A percentile compares a stretch with the other conserved stretches of the same genome.
phyloP scores from a whole-genome alignment of 176 grass and related monocot genomes.

The Melocanna baccifera region DNA sequence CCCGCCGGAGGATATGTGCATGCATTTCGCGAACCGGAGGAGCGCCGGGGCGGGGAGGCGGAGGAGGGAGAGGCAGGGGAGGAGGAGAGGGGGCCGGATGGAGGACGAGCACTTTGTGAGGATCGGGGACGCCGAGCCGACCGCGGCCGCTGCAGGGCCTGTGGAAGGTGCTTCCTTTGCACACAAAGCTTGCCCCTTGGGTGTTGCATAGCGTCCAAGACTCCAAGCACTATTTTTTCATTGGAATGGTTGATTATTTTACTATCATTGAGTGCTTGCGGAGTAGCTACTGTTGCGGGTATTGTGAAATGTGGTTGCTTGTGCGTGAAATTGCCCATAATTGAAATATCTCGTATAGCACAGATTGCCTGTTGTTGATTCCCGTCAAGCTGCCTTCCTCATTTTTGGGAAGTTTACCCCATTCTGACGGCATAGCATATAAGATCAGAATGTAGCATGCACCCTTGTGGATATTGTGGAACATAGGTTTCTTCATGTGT shows the following conservation, averaged over 20 bases:
- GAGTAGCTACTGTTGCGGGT: background rate
- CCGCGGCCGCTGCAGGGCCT: conserved; percentile 58
- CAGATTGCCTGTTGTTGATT: background rate
- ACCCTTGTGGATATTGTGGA: background rate
- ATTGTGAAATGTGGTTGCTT: background rate
- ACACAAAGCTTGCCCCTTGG: conserved; percentile 4
- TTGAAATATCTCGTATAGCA: background rate
- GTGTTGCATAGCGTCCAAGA: background rate
- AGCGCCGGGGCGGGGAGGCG: conserved; percentile 38
- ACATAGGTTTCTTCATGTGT: background rate
- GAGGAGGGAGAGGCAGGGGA: conserved; percentile 42
- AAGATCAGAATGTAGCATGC: background rate
- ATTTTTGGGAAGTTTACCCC: background rate
- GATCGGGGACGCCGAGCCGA: conserved; percentile 45
- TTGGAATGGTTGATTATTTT: conserved; percentile 1
- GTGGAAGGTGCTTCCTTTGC: conserved; percentile 63
- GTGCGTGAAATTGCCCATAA: background rate
- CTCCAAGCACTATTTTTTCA: background rate
- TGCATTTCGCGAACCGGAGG: conserved; percentile 66
- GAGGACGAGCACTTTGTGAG: conserved; percentile 55
- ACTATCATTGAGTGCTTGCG: background rate
- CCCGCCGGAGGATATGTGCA: conserved; percentile 60
- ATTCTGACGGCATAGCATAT: background rate
- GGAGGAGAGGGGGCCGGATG: conserved; percentile 28
- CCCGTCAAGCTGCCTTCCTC: background rate